Percentiles rank a stretch among this genome's conserved stretches.
These are phyloP conservation scores for Lactarius sp. DNA, from an alignment of 768 basidiomycete genomes.

Conservation along the genomic window DNA sequence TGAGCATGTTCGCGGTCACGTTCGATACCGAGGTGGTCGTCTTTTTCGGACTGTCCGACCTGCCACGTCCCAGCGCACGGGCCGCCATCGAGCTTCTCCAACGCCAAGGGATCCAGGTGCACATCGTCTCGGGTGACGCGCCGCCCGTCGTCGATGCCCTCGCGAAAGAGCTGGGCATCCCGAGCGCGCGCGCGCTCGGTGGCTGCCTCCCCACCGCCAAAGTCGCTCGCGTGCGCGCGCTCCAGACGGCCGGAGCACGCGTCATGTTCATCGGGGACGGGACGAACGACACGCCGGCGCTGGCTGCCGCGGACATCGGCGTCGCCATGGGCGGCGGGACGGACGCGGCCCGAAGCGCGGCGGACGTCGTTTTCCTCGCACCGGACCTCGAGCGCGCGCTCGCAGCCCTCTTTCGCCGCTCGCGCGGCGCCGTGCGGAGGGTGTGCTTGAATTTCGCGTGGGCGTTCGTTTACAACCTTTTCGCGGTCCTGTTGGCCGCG, in stretches of 20 bases:
- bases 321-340: conserved; percentile 37
- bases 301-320: conserved; percentile 48
- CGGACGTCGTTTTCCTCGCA: conserved; percentile 44
- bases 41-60: conserved; percentile 43
- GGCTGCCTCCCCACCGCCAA: conserved; percentile 47
- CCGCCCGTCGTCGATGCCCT: conserved; percentile 40
- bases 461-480: conserved; percentile 41
- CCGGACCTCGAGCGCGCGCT: conserved; percentile 34
- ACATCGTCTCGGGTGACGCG: conserved; percentile 50
- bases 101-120: conserved; percentile 36
- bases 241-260: conserved; percentile 27
- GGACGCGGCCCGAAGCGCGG: conserved; percentile 39
- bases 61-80: conserved; percentile 40
- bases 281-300: conserved; percentile 47
- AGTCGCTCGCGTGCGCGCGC: conserved; percentile 31
- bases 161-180: conserved; percentile 38
- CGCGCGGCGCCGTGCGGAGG: conserved; percentile 33
- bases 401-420: conserved; percentile 36
- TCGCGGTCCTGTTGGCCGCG: conserved; percentile 45
- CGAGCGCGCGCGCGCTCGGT: conserved; percentile 36
- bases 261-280: conserved; percentile 50
- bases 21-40: conserved; percentile 30
- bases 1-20: conserved; percentile 42
- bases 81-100: conserved; percentile 36
- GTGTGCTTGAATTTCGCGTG: conserved; percentile 37